These are phyloP conservation scores for Blastobotrys malaysiensis DNA, from an alignment of 1,139 yeast species.

Conservation along the genomic window DNA sequence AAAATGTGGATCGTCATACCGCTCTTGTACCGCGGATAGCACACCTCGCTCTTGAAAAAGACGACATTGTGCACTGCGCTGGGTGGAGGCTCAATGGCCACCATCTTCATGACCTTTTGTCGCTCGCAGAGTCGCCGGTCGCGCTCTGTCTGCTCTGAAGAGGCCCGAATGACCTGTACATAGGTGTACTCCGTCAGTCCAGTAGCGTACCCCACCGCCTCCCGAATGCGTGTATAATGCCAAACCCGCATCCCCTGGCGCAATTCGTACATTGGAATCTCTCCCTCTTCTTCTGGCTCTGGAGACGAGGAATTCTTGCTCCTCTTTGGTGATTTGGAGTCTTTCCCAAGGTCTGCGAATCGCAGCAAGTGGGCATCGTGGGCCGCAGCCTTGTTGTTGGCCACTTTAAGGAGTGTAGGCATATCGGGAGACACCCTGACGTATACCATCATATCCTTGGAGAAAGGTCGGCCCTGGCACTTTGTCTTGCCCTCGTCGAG, in stretches of 20 bases:
- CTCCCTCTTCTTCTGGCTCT: background rate
- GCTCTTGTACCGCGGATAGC: slow-evolving; percentile 25
- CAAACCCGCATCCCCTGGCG: slow-evolving; percentile 5
- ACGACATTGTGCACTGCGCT: slow-evolving; percentile 15
- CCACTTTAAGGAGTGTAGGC: background rate
- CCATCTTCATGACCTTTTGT: slow-evolving; percentile 21
- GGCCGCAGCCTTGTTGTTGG: background rate
- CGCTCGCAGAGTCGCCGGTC: slow-evolving; percentile 10
- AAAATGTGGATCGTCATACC: slow-evolving; percentile 22
- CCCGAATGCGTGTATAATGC: slow-evolving; percentile 5
- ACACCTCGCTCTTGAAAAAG: slow-evolving; percentile 21
- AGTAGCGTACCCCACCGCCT: slow-evolving; percentile 7
- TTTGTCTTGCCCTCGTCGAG: slow-evolving; percentile 6
- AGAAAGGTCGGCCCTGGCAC: slow-evolving; percentile 18
- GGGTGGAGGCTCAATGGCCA: slow-evolving; percentile 17
- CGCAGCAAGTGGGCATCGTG: background rate
- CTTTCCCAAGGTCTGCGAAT: background rate
- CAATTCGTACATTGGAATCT: background rate
- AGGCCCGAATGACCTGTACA: slow-evolving; percentile 21
- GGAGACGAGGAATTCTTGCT: background rate
- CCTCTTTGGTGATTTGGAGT: background rate
- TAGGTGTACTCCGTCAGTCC: slow-evolving; percentile 16
- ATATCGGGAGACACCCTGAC: slow-evolving; percentile 2
- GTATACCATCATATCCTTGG: slow-evolving; percentile 16
- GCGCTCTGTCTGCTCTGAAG: slow-evolving; percentile 15